A percentile compares a stretch with the other conserved stretches of the same genome.
These are phyloP conservation scores for Golubevia sp. DNA, from an alignment of 1,284 basidiomycete species.

Conservation along the genomic window DNA sequence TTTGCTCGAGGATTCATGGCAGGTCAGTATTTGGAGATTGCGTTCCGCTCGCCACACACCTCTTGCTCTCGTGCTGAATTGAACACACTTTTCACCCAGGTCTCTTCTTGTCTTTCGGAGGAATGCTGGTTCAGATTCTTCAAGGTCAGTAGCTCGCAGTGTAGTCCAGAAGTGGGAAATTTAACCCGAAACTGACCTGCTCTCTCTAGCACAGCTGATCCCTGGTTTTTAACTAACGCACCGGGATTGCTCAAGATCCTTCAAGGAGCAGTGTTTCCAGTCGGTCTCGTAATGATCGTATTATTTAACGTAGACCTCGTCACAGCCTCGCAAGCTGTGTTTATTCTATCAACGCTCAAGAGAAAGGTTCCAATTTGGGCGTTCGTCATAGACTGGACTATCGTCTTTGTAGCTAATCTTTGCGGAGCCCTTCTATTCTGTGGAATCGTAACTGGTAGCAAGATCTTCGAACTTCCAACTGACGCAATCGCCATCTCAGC, in stretches of 20 bases:
- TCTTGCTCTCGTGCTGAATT: neutral
- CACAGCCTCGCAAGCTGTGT: conserved; percentile 40
- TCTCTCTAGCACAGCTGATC: no score
- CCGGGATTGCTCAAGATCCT: conserved; percentile 39
- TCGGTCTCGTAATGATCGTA: conserved; percentile 46
- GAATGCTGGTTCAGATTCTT: conserved; percentile 40
- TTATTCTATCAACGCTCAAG: conserved; percentile 40
- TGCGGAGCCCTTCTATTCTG: conserved; percentile 32
- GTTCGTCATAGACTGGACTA: conserved; percentile 39
- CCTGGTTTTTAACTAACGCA: conserved; percentile 36
- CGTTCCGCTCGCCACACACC: no score
- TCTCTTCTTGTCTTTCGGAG: conserved; percentile 35
- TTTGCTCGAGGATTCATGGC: no score
- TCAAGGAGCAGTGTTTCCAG: conserved; percentile 35
- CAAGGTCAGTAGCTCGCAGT: no score
- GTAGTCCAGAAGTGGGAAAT: no score
- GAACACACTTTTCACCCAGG: no score
- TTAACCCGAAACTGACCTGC: no score
- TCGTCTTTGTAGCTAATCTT: conserved; percentile 41
- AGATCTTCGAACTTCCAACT: neutral
- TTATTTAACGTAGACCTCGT: conserved; percentile 41
- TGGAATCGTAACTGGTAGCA: conserved; percentile 14
- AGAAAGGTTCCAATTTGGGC: conserved; percentile 37
- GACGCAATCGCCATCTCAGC: neutral
- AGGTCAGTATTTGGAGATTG: no score